Base-by-base conservation (phyloP, 805 yeast genomes). In the Myxozyma neotropica region DNA sequence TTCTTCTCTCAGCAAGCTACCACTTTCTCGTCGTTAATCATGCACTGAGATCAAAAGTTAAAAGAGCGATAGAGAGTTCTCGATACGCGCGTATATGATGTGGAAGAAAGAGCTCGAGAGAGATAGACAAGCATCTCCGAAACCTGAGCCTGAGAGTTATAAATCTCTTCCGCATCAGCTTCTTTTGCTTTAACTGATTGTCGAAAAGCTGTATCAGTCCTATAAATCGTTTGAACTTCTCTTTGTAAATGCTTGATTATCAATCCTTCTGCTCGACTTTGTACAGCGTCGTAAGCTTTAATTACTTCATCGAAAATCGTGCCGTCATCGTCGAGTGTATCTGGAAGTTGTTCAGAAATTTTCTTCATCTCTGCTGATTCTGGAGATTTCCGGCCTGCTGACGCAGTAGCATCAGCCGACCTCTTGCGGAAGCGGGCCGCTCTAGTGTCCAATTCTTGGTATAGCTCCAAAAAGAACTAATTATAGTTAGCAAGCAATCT, bases 221-320 rank as follows among this genome's bases (percentile, higher is more conserved):
- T 59, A 52, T 61, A 61, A 2, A 55, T 52, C 10, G 21, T 48
- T 45, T 61, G 65, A n/a, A 61, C 56, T 40, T 61, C 65, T 33
- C 59, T 29, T 21, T 57, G 58, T 33, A 79, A 67, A 53, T 75
- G 72, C 8, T 60, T 64, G 4, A 61, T 63, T 12, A 78, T 61
- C 27, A 72, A 68, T 12, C 65, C 63, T 3, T 71, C 69, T 1
- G 76, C 72, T 38, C 72, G 68, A 1, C 58, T 54, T 38, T 71
- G 61, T 24, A 80, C 61, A 6, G 70, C 72, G 17, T 70, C 58
- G 60, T 79, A 80, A 1, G 77, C 77, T 3, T 62, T 65, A 21
- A 75, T 75, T 23, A 79, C 76, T 23, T 78, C 77, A 53, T 78
- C 79, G 63, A 80, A 80, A 48, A 80, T 75, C 2, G 82, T 76